phyloP scores from a whole-genome alignment of 2,329 filamentous ascomycete species.

The Hypoxylon sp. region DNA sequence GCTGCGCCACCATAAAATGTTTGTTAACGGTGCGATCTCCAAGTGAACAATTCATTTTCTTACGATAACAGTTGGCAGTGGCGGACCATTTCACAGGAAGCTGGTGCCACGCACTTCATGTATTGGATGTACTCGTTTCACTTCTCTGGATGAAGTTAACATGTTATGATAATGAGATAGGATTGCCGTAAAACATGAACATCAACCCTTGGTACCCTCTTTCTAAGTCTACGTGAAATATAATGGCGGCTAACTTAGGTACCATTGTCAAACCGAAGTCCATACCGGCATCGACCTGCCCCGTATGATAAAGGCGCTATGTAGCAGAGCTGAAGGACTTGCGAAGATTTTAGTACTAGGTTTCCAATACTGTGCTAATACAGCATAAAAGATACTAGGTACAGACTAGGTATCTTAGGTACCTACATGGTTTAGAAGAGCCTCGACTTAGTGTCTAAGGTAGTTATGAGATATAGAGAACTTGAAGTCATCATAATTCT shows the following conservation, averaged over 20 bases:
- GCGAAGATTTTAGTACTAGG: background rate
- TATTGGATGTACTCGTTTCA: slow-evolving; percentile 22
- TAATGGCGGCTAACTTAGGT: background rate
- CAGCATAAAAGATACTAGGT: too few relatives aligned
- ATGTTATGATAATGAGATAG: slow-evolving; percentile 11
- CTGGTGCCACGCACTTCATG: slow-evolving; percentile 1
- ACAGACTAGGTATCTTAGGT: too few relatives aligned
- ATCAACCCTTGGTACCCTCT: background rate
- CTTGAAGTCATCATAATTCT: background rate
- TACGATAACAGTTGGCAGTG: background rate
- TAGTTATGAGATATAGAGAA: too few relatives aligned
- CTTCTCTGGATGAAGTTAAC: slow-evolving; percentile 8
- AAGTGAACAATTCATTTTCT: background rate
- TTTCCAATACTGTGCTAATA: background rate
- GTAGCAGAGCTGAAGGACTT: background rate
- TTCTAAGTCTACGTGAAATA: background rate
- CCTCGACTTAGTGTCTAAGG: too few relatives aligned
- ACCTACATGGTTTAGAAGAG: too few relatives aligned
- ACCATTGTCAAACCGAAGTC: background rate
- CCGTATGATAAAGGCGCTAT: background rate
- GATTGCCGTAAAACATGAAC: background rate
- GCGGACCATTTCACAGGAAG: slow-evolving; percentile 4
- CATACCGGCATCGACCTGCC: background rate
- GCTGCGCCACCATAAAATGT: slow-evolving; percentile 53
- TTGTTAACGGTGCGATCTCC: background rate